Conservation (phyloP, 768 basidiomycete species). For the Lactarius sanguifluus region DNA sequence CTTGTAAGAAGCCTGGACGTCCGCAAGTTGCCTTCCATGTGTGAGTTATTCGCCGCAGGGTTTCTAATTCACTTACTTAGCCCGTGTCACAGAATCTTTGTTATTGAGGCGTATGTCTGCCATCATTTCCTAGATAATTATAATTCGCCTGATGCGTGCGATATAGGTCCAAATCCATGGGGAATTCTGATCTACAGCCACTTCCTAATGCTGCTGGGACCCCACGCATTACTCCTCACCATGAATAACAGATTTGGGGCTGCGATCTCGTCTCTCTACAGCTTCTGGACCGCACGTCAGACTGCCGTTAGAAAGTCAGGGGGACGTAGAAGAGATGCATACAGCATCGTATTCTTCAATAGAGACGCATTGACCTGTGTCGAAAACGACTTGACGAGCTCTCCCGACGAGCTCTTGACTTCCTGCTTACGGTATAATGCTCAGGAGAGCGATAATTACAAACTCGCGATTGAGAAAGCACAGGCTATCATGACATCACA, state of each 20-base stretch:
- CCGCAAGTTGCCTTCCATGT: constrained; percentile 58
- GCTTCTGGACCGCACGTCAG: constrained; percentile 55
- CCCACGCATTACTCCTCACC: constrained; percentile 36
- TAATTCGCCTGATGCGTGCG: constrained; percentile 4
- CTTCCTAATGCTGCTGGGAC: constrained; percentile 45
- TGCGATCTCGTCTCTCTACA: constrained; percentile 52
- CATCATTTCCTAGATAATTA: no score
- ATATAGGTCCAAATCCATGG: constrained; percentile 55
- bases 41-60: constrained; percentile 38
- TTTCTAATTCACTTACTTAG: neutral
- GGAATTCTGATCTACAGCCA: constrained; percentile 41
- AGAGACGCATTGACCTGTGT: constrained; percentile 32
- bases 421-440: constrained; percentile 38
- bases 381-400: constrained; percentile 46
- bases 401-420: constrained; percentile 46
- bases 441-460: constrained; percentile 45
- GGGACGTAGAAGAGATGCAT: constrained; percentile 47
- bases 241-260: constrained; percentile 56
- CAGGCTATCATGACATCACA: constrained; percentile 43
- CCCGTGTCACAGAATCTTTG: constrained; percentile 45
- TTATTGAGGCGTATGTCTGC: constrained; percentile 45
- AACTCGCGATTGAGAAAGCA: constrained; percentile 40
- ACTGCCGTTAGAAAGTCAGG: constrained; percentile 37
- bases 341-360: constrained; percentile 53
- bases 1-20: constrained; percentile 52